Evolutionary conservation across 2,329 filamentous ascomycete species (phyloP).

Genomic region (Lanzia echinophila): DNA sequence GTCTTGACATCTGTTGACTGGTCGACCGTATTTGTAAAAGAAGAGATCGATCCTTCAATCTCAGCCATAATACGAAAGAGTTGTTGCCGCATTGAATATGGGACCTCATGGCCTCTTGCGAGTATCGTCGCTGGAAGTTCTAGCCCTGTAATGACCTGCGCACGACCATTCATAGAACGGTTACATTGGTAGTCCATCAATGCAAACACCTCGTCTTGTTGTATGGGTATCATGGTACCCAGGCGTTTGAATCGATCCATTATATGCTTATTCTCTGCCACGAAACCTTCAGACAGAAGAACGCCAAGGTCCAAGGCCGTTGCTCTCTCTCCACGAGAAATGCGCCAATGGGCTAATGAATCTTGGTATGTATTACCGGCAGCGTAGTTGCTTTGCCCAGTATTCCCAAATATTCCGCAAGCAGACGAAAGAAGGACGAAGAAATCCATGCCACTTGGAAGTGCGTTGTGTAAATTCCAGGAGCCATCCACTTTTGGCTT

Average conservation of each 20-base stretch:
- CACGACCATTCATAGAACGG: too few species aligned
- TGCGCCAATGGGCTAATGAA: slow-evolving; percentile 13
- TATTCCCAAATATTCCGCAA: slow-evolving; percentile 16
- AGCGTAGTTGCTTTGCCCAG: slow-evolving; percentile 14
- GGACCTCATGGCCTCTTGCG: too few species aligned
- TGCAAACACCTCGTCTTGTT: too few species aligned
- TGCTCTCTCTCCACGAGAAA: slow-evolving; percentile 10
- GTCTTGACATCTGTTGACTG: too few species aligned
- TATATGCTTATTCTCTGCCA: slow-evolving; percentile 13
- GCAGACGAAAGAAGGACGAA: slow-evolving; percentile 30
- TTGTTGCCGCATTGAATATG: too few species aligned
- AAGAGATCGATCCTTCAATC: too few species aligned
- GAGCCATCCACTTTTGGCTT: slow-evolving; percentile 31
- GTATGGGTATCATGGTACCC: too few species aligned
- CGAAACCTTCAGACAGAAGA: slow-evolving; percentile 14
- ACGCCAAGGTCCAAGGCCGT: slow-evolving; percentile 15
- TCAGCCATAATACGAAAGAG: too few species aligned
- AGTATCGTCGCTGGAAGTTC: too few species aligned
- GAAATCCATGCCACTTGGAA: slow-evolving; percentile 13
- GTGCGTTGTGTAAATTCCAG: slow-evolving; percentile 19
- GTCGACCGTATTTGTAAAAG: too few species aligned
- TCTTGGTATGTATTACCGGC: slow-evolving; percentile 28
- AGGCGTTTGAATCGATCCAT: not conserved
- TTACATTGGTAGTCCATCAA: too few species aligned
- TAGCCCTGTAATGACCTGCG: too few species aligned